A percentile compares a stretch with the other conserved stretches of the same genome.
Conservation (phyloP, 345 rosid genomes). For the Noccaea caerulescens region DNA sequence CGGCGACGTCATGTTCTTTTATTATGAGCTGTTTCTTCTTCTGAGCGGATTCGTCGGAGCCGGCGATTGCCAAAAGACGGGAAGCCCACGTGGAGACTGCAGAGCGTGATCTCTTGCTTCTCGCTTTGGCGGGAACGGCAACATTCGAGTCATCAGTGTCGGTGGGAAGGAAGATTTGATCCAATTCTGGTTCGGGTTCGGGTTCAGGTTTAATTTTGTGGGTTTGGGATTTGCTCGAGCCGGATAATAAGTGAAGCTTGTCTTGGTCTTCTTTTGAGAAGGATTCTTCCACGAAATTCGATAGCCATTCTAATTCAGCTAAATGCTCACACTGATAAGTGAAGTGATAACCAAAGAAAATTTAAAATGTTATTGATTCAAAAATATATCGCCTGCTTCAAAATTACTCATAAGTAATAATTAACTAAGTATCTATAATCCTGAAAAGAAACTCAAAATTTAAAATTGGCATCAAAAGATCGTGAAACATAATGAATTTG, state of each 20-base stretch:
- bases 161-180: conserved; percentile 21
- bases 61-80: conserved; percentile 52
- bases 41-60: conserved; percentile 17
- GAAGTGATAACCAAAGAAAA: conserved; percentile 5
- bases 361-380: conserved; percentile 1
- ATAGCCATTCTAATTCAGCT: conserved; percentile 97
- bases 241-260: conserved; percentile 82
- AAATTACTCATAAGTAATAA: background rate
- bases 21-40: conserved; percentile 25
- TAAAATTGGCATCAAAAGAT: background rate
- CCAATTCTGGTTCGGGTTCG: conserved; percentile 42
- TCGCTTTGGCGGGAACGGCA: conserved; percentile 84
- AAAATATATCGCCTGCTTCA: conserved; percentile 7
- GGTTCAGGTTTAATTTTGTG: conserved; percentile 37
- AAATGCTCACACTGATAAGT: conserved; percentile 72
- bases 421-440: background rate
- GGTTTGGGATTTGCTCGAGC: conserved; percentile 48
- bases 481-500: background rate
- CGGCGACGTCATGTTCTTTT: conserved; percentile 47
- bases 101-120: conserved; percentile 92
- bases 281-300: conserved; percentile 94
- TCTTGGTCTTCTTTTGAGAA: conserved; percentile 91
- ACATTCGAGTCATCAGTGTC: conserved; percentile 47
- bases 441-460: background rate
- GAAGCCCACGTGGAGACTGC: conserved; percentile 90